phyloP scores from a whole-genome alignment of 1,284 basidiomycete genomes.

The Malassezia arunalokei region DNA sequence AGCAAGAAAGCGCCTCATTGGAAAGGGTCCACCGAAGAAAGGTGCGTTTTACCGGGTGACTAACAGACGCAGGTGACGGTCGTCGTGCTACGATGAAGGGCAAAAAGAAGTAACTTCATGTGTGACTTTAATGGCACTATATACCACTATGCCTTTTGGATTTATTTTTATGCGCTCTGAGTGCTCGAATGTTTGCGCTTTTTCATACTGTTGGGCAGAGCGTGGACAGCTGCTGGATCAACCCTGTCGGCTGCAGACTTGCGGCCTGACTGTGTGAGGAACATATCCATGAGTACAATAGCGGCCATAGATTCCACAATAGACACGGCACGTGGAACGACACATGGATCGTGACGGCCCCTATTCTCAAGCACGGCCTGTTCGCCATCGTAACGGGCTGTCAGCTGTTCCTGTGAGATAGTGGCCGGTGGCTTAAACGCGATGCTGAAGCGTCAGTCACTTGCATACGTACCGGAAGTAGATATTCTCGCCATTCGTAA shows the following conservation, averaged over 20 bases:
- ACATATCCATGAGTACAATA: constrained; percentile 75
- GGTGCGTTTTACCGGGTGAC: constrained; percentile 25
- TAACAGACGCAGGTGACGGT: constrained; percentile 29
- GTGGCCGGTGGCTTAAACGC: constrained; percentile 98
- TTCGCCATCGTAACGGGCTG: constrained; percentile 83
- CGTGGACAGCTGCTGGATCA: constrained; percentile 18
- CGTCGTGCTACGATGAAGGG: constrained; percentile 42
- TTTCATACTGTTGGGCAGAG: constrained; percentile 36
- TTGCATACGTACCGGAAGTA: constrained; percentile 67
- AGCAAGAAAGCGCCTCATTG: constrained; percentile 34
- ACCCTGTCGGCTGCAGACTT: constrained; percentile 18
- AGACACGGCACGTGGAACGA: constrained; percentile 85
- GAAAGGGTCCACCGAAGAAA: constrained; percentile 45
- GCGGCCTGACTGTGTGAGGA: constrained; percentile 36
- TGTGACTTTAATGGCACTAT: background rate
- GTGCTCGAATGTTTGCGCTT: constrained; percentile 11
- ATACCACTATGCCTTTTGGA: background rate
- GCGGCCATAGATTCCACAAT: constrained; percentile 98
- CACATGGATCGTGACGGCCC: constrained; percentile 92
- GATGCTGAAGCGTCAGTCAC: constrained; percentile 52
- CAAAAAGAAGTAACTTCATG: constrained; percentile 26
- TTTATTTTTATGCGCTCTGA: background rate
- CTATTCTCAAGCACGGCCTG: constrained; percentile 74
- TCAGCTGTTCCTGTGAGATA: constrained; percentile 80
- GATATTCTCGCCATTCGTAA: constrained; percentile 91